Conservation (phyloP, 495 filamentous ascomycete genomes). For the Tuber borchii region DNA sequence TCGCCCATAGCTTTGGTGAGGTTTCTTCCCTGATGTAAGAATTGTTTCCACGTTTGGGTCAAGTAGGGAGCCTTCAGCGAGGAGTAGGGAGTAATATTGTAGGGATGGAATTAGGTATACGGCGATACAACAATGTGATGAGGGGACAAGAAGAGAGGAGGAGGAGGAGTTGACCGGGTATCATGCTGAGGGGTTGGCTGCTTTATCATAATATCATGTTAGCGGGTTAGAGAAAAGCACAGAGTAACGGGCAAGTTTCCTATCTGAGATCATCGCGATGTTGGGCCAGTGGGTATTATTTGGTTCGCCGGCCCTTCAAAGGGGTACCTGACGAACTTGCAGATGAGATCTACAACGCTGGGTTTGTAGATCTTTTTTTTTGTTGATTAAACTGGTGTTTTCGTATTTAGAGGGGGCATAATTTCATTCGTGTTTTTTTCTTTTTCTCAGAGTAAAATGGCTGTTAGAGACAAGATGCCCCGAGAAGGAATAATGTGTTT, state of each 20-base stretch:
- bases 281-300: not conserved
- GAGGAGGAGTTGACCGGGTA: not conserved
- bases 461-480: too few relatives aligned
- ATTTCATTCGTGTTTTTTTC: not conserved
- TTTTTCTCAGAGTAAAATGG: not conserved
- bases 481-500: too few relatives aligned
- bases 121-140: not conserved
- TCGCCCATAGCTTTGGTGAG: slow-evolving; percentile 27
- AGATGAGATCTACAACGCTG: not conserved
- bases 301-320: not conserved
- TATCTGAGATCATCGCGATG: not conserved
- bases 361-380: not conserved
- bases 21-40: not conserved
- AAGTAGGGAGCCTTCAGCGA: not conserved
- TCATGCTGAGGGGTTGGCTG: not conserved
- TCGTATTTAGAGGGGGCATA: not conserved
- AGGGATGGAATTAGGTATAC: not conserved
- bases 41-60: not conserved
- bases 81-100: not conserved
- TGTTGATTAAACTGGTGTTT: not conserved
- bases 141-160: not conserved
- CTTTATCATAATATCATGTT: not conserved
- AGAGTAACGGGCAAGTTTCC: not conserved
- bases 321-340: not conserved
- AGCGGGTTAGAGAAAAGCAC: not conserved